Conservation (phyloP, 2,329 filamentous ascomycete genomes). For the Fusarium virguliforme region DNA sequence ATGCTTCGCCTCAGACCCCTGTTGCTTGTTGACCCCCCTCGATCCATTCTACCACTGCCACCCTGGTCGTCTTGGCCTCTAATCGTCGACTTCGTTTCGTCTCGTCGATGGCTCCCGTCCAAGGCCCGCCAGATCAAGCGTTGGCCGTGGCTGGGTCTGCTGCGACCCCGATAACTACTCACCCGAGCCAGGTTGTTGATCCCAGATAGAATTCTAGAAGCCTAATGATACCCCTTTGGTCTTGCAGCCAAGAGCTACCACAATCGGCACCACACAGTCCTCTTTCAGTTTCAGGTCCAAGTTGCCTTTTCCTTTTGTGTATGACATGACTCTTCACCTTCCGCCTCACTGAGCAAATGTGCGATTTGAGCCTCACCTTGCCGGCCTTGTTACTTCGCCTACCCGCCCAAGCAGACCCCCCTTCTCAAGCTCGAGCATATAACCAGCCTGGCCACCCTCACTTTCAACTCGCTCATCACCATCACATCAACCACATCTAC, state of each 20-base stretch:
- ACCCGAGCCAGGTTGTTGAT: conserved; percentile 32
- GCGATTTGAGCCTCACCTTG: conserved; percentile 51
- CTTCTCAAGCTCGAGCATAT: conserved; percentile 32
- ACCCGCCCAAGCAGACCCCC: conserved; percentile 16
- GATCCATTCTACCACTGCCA: conserved; percentile 19
- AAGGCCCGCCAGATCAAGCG: conserved; percentile 33
- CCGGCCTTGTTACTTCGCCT: conserved; percentile 25
- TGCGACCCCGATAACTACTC: conserved; percentile 40
- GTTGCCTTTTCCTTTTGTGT: conserved; percentile 39
- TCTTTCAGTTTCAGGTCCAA: conserved; percentile 45
- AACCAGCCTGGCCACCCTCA: conserved; percentile 27
- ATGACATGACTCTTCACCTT: conserved; percentile 43
- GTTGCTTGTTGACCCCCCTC: neutral
- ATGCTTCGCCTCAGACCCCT: conserved; percentile 45
- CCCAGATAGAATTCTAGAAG: conserved; percentile 48
- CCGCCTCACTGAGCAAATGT: conserved; percentile 52
- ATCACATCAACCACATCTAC: conserved; percentile 23
- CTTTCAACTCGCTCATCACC: conserved; percentile 12
- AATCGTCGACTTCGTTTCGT: conserved; percentile 24
- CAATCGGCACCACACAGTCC: conserved; percentile 26
- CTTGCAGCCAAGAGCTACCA: conserved; percentile 28
- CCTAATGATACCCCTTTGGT: conserved; percentile 45
- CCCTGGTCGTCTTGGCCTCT: conserved; percentile 31
- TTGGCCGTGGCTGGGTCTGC: conserved; percentile 33
- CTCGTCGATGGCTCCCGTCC: conserved; percentile 31